phyloP scores from a whole-genome alignment of 352 stramenopile species.

The Phytophthora ramorum region DNA sequence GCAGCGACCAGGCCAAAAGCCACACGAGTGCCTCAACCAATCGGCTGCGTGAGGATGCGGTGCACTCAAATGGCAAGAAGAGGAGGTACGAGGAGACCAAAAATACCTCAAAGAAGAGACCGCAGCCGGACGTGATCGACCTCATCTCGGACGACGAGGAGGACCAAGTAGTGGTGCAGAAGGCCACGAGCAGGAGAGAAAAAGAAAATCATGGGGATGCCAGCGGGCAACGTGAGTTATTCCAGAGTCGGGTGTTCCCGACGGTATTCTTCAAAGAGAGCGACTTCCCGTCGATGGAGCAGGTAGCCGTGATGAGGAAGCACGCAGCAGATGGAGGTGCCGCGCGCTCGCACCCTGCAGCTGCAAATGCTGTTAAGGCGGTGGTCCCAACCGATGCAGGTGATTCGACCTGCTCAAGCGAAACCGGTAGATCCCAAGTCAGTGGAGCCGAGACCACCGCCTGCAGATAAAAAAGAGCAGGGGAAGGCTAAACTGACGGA shows the following conservation, averaged over 20 bases:
- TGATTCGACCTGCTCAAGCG: not conserved
- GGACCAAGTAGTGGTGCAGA: slow-evolving; percentile 8
- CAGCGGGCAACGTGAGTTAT: not conserved
- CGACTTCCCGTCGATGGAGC: slow-evolving; percentile 48
- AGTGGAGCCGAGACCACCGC: slow-evolving; percentile 4
- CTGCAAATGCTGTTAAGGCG: not conserved
- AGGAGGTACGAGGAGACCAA: slow-evolving; percentile 11
- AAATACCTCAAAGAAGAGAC: slow-evolving; percentile 12
- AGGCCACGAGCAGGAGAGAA: not conserved
- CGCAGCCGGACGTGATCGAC: slow-evolving; percentile 31
- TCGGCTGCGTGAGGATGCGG: not conserved
- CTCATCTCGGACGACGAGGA: slow-evolving; percentile 36
- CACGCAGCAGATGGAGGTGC: not conserved
- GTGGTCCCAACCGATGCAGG: not conserved
- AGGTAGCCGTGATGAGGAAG: slow-evolving; percentile 23
- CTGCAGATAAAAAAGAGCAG: not conserved
- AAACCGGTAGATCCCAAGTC: slow-evolving; percentile 8
- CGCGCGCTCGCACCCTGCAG: not conserved
- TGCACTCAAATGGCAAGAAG: slow-evolving; percentile 21
- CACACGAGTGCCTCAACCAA: not conserved
- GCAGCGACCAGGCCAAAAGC: too few species aligned
- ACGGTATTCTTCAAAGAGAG: slow-evolving; percentile 28
- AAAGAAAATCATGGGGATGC: not conserved
- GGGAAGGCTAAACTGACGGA: not conserved
- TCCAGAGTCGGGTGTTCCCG: slow-evolving; percentile 40